These are phyloP conservation scores for Hypoxylon crocopeplum DNA, from an alignment of 495 filamentous ascomycete genomes.

Conservation along the genomic window DNA sequence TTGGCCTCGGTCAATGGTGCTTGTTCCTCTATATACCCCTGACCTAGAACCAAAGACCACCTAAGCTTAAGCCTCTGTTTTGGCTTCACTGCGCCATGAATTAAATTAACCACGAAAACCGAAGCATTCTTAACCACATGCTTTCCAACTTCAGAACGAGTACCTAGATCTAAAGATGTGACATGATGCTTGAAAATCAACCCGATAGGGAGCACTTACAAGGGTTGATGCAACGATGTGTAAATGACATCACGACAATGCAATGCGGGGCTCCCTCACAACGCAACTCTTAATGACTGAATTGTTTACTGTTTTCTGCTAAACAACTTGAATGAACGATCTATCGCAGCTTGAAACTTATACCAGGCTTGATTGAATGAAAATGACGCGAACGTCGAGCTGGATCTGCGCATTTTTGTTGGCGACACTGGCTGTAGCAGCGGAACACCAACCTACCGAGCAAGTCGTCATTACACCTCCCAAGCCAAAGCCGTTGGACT, in stretches of 20 bases:
- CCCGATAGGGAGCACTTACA: constrained; percentile 1
- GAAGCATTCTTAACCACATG: no score
- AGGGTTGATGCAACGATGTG: constrained; percentile 1
- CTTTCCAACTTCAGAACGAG: no score
- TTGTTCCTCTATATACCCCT: no score
- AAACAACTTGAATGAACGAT: background rate
- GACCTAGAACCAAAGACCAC: no score
- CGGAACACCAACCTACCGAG: background rate
- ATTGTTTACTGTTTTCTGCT: background rate
- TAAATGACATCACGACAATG: constrained; percentile 32
- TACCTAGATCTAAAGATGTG: no score
- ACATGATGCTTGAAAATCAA: no score
- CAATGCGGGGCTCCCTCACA: constrained; percentile 20
- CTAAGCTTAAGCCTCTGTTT: no score
- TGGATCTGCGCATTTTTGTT: constrained; percentile 6
- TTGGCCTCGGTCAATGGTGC: no score
- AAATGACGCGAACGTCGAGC: background rate
- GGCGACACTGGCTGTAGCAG: background rate
- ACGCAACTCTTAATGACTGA: background rate
- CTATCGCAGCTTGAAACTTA: background rate
- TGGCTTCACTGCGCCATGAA: no score
- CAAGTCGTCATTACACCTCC: constrained; percentile 10
- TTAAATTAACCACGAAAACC: no score
- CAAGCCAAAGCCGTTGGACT: background rate
- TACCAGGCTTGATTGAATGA: background rate